Percentiles rank a stretch among this genome's conserved stretches.
Evolutionary conservation across 1,139 yeast species (phyloP).

Genomic region (Pichia inconspicua): DNA sequence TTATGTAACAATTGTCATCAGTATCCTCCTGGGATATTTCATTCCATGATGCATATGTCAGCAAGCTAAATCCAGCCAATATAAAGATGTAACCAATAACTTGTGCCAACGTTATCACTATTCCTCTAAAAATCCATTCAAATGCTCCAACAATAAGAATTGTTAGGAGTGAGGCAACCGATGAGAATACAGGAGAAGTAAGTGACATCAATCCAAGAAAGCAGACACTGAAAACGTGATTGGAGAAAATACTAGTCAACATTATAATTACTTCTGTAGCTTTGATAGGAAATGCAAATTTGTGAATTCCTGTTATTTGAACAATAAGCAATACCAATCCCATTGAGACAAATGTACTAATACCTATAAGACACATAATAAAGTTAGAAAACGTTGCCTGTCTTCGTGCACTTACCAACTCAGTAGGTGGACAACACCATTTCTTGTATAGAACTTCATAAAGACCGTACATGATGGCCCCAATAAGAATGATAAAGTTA

Average conservation of each 20-base stretch:
- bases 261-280: constrained; percentile 39
- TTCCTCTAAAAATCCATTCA: constrained; percentile 68
- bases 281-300: constrained; percentile 47
- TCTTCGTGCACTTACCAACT: constrained; percentile 44
- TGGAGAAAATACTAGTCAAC: constrained; percentile 47
- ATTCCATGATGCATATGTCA: constrained; percentile 68
- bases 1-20: constrained; percentile 34
- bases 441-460: constrained; percentile 81
- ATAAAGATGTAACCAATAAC: constrained; percentile 51
- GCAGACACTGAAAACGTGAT: constrained; percentile 62
- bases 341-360: constrained; percentile 45
- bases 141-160: constrained; percentile 73
- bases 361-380: constrained; percentile 51
- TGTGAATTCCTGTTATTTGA: constrained; percentile 50
- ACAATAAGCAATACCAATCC: constrained; percentile 43
- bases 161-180: constrained; percentile 73
- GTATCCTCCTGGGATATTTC: constrained; percentile 63
- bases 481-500: constrained; percentile 60
- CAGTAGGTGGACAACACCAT: constrained; percentile 64
- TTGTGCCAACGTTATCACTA: constrained; percentile 41
- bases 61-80: constrained; percentile 57
- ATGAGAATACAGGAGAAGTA: constrained; percentile 78
- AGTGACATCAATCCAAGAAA: constrained; percentile 75
- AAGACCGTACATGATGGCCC: constrained; percentile 78
- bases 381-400: constrained; percentile 54